phyloP scores from a whole-genome alignment of 169 alveolate species.

The Plasmodium vivax region DNA sequence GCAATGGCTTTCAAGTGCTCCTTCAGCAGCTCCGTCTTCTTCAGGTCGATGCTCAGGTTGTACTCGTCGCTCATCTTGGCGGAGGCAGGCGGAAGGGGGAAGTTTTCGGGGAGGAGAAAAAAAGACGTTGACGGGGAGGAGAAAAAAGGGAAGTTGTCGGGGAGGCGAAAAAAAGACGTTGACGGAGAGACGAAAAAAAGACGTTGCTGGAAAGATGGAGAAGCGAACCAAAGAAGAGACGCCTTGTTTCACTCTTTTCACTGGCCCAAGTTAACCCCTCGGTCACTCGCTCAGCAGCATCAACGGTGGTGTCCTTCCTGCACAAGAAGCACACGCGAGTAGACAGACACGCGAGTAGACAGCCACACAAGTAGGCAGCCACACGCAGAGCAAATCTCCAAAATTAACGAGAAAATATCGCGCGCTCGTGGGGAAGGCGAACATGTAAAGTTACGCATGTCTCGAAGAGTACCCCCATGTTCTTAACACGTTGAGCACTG shows the following conservation, averaged over 20 bases:
- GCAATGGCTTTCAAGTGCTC: neutral
- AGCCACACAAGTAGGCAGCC: neutral
- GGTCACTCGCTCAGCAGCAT: neutral
- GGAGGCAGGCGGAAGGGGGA: neutral
- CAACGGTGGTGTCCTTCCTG: neutral
- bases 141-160: too few relatives aligned
- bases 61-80: conserved; percentile 19
- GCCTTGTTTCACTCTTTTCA: neutral
- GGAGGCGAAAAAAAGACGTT: too few relatives aligned
- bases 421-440: neutral
- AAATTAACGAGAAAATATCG: neutral
- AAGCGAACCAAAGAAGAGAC: neutral
- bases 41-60: conserved; percentile 1
- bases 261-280: neutral
- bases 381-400: neutral
- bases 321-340: neutral
- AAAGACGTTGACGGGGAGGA: too few relatives aligned
- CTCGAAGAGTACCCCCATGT: conserved; percentile 15
- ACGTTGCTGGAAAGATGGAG: neutral
- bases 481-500: conserved; percentile 8
- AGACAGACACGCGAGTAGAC: neutral
- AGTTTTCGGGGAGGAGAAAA: too few relatives aligned
- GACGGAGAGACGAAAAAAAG: neutral
- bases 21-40: conserved; percentile 15
- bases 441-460: neutral